Percentiles rank a stretch among this genome's conserved stretches.
phyloP scores from a whole-genome alignment of 2,329 filamentous ascomycete species.

The Microsporum audouinii region DNA sequence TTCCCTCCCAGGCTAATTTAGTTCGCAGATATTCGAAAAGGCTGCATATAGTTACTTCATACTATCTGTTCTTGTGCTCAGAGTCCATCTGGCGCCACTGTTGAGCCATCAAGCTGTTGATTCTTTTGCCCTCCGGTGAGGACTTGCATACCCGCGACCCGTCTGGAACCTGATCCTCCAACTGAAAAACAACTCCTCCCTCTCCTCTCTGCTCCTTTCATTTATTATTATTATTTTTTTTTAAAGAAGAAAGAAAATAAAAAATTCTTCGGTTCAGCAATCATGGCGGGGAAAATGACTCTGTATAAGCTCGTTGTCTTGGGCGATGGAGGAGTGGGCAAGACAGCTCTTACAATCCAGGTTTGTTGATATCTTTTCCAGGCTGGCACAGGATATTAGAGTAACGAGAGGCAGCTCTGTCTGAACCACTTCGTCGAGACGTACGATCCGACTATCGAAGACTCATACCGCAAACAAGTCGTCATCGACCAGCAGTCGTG shows the following conservation, averaged over 20 bases:
- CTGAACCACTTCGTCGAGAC: slow-evolving; percentile 95
- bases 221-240: neutral
- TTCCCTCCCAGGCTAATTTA: neutral
- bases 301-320: slow-evolving; percentile 87
- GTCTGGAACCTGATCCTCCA: neutral
- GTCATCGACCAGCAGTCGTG: slow-evolving; percentile 80
- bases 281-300: slow-evolving; percentile 87
- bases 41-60: neutral
- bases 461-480: slow-evolving; percentile 78
- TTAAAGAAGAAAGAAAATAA: no score
- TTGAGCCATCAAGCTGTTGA: neutral
- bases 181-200: neutral
- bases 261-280: slow-evolving; percentile 17
- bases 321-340: slow-evolving; percentile 86
- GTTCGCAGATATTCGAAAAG: neutral
- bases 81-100: neutral
- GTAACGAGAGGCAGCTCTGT: slow-evolving; percentile 54
- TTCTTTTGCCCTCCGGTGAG: neutral
- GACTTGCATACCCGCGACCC: neutral
- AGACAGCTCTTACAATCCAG: slow-evolving; percentile 85
- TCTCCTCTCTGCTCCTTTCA: neutral
- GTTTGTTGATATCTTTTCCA: slow-evolving; percentile 23
- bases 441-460: slow-evolving; percentile 79
- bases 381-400: neutral
- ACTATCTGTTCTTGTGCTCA: neutral